A percentile compares a stretch with the other conserved stretches of the same genome.
phyloP scores from a whole-genome alignment of 495 filamentous ascomycete species.

The Penicillium manginii region DNA sequence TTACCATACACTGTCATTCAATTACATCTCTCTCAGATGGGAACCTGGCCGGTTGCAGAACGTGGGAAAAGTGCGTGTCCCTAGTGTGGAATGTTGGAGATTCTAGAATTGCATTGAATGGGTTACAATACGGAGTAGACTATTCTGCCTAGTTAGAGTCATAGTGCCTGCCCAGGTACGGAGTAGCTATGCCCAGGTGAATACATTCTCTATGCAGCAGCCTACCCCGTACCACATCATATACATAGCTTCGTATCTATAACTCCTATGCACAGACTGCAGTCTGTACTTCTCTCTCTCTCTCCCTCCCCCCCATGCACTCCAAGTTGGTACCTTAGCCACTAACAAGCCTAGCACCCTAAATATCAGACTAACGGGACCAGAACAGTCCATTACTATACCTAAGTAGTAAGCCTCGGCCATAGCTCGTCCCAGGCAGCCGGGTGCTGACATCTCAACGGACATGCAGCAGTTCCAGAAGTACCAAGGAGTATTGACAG shows the following conservation, averaged over 20 bases:
- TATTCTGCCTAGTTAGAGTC: no score
- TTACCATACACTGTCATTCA: conserved; percentile 18
- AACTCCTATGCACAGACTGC: no score
- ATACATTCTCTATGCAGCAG: no score
- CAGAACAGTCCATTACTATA: background rate
- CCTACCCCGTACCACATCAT: no score
- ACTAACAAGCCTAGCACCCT: background rate
- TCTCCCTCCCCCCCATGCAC: no score
- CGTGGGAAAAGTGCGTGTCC: conserved; percentile 35
- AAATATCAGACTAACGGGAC: background rate
- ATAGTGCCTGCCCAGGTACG: no score
- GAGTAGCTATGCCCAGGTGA: no score
- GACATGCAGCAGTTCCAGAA: conserved; percentile 14
- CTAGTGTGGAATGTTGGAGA: conserved; percentile 14
- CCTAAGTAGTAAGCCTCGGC: background rate
- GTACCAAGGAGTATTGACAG: background rate
- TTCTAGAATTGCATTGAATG: background rate
- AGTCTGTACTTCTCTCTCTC: no score
- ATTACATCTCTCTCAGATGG: conserved; percentile 20
- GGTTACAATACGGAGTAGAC: no score
- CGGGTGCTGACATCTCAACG: conserved; percentile 14
- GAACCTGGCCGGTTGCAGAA: conserved; percentile 35
- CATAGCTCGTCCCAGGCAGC: conserved; percentile 3
- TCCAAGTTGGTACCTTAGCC: background rate
- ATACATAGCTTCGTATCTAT: no score